phyloP scores from a whole-genome alignment of 345 rosid genomes.

The Hirschfeldia incana region DNA sequence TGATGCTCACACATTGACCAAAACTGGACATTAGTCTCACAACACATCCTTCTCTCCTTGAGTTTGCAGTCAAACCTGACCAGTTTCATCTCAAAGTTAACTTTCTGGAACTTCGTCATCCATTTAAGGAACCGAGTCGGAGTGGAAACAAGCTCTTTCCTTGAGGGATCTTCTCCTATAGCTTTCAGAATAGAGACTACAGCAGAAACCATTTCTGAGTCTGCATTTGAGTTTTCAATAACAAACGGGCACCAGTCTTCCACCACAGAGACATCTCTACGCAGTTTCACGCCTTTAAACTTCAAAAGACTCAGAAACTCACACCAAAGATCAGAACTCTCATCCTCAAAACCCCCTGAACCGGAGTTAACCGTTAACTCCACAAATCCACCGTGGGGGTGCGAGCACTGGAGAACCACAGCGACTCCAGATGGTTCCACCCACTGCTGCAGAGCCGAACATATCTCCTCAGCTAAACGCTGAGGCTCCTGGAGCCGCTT shows the following conservation, averaged over 20 bases:
- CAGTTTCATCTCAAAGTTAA: constrained; percentile 57
- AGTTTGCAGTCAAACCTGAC: constrained; percentile 43
- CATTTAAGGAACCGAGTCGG: constrained; percentile 62
- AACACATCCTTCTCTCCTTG: constrained; percentile 39
- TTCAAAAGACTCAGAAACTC: constrained; percentile 64
- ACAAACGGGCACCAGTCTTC: constrained; percentile 63
- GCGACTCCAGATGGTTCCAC: constrained; percentile 83
- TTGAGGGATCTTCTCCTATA: constrained; percentile 72
- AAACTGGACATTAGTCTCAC: constrained; percentile 60
- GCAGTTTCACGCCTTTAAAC: constrained; percentile 50
- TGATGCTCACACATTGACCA: constrained; percentile 95
- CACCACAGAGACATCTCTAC: constrained; percentile 17
- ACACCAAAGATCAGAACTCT: constrained; percentile 56
- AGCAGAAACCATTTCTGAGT: constrained; percentile 57
- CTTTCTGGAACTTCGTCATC: constrained; percentile 70
- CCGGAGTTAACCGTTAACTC: constrained; percentile 55
- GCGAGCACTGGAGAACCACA: constrained; percentile 71
- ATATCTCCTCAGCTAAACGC: constrained; percentile 66
- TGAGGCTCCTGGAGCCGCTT: constrained; percentile 83
- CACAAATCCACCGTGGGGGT: constrained; percentile 55
- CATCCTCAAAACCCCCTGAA: constrained; percentile 62
- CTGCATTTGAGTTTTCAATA: constrained; percentile 36
- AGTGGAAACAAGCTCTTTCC: constrained; percentile 75
- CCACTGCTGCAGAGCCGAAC: constrained; percentile 66
- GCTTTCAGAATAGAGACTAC: constrained; percentile 60